These are phyloP conservation scores for Syzygium syzygioides DNA, from an alignment of 441 rosid species.

Conservation along the genomic window DNA sequence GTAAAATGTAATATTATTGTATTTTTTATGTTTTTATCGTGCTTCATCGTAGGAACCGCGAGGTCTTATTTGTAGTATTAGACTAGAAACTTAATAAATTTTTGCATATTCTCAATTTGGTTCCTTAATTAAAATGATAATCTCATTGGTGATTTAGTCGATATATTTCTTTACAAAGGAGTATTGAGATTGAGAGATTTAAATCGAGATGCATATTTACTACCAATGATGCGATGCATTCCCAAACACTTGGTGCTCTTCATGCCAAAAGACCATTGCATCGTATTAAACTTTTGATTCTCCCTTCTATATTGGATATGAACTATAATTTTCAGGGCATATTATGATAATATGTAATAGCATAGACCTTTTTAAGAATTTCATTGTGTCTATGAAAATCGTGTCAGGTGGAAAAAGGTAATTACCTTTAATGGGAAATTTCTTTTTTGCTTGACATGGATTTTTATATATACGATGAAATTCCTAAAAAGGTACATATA, in stretches of 20 bases:
- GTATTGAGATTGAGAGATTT: neutral
- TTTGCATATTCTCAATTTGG: neutral
- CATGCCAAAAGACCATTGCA: neutral
- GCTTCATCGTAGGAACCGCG: fast-evolving
- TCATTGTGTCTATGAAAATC: neutral
- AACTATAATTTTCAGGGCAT: neutral
- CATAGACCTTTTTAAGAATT: neutral
- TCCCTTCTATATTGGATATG: neutral
- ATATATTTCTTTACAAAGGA: neutral
- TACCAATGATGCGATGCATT: neutral
- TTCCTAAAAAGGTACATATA: too few species aligned
- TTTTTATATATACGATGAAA: too few species aligned
- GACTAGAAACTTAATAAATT: fast-evolving
- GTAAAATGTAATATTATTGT: neutral
- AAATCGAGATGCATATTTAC: neutral
- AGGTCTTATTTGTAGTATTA: neutral
- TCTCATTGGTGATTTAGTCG: neutral
- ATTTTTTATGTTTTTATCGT: neutral
- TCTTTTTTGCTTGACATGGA: too few species aligned
- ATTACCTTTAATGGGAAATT: neutral
- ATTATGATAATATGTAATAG: neutral
- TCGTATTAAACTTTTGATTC: neutral
- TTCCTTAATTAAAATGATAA: neutral
- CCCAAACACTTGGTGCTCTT: neutral
- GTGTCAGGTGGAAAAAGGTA: neutral